phyloP scores from a whole-genome alignment of 1,284 basidiomycete genomes.

The Ceratobasidium sp. region DNA sequence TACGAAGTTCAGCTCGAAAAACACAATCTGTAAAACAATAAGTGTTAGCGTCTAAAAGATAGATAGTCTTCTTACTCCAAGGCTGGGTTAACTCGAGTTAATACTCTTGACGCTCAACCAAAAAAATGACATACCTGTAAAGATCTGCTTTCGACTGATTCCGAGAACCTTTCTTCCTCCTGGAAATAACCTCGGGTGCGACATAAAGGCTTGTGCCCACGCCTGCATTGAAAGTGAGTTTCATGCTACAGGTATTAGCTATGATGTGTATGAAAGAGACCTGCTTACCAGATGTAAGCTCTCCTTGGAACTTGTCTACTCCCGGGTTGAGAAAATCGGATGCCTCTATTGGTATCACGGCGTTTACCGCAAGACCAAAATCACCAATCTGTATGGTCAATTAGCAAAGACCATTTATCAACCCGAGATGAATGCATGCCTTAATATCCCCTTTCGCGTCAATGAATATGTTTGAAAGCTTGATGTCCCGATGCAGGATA shows the following conservation, averaged over 20 bases:
- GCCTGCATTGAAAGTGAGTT: no score
- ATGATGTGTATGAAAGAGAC: background rate
- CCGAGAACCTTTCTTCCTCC: constrained; percentile 68
- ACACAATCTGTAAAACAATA: constrained; percentile 76
- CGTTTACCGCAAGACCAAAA: constrained; percentile 92
- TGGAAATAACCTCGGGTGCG: constrained; percentile 79
- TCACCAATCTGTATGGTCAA: constrained; percentile 75
- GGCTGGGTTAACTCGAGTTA: constrained; percentile 17
- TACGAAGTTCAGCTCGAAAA: constrained; percentile 96
- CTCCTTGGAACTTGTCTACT: constrained; percentile 61
- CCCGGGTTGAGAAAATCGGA: constrained; percentile 65
- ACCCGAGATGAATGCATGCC: constrained; percentile 58
- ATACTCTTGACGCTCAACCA: background rate
- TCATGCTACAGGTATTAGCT: no score
- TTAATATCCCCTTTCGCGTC: constrained; percentile 92
- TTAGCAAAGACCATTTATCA: constrained; percentile 1
- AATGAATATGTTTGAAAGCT: constrained; percentile 92
- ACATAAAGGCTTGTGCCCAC: constrained; percentile 95
- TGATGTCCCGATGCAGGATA: constrained; percentile 95
- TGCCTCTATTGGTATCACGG: constrained; percentile 79
- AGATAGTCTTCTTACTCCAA: constrained; percentile 20
- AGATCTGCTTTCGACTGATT: constrained; percentile 90
- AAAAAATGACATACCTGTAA: constrained; percentile 88
- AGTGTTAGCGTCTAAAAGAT: background rate
- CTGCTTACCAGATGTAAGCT: constrained; percentile 77